phyloP scores from a whole-genome alignment of 176 grass and related monocot genomes.

The sorghum (Sorghum bicolor) region DNA sequence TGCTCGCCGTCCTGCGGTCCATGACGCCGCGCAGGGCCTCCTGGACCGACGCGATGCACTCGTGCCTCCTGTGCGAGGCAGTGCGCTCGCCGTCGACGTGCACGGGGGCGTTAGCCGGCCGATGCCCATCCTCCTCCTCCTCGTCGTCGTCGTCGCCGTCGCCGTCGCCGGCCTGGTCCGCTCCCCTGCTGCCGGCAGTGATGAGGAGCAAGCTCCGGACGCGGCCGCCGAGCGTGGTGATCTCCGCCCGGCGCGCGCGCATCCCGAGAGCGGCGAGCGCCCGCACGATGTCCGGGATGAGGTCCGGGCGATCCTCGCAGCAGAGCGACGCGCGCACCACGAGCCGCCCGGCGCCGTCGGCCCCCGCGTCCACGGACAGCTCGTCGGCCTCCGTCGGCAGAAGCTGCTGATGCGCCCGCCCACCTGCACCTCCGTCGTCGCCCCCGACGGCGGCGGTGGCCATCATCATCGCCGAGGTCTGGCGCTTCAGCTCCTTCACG shows the following conservation, averaged over 20 bases:
- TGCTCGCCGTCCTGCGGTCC: constrained; percentile 52
- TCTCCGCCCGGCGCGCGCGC: constrained; percentile 71
- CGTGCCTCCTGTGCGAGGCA: constrained; percentile 47
- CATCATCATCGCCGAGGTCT: constrained; percentile 69
- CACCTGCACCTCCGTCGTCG: neutral
- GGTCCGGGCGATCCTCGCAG: constrained; percentile 89
- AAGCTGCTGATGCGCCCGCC: constrained; percentile 27
- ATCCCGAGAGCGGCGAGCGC: constrained; percentile 70
- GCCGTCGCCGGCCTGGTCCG: neutral
- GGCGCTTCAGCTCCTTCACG: constrained; percentile 95
- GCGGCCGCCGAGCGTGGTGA: constrained; percentile 84
- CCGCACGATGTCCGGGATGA: constrained; percentile 78
- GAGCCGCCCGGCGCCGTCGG: constrained; percentile 51
- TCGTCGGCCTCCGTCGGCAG: constrained; percentile 93
- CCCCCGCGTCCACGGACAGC: constrained; percentile 63
- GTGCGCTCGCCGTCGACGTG: constrained; percentile 1
- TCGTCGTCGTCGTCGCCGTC: neutral
- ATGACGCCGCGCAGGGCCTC: constrained; percentile 79
- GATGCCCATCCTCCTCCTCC: neutral
- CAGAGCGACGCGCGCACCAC: constrained; percentile 79
- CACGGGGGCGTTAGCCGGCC: neutral
- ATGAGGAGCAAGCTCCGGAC: constrained; percentile 92
- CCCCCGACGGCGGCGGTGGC: neutral
- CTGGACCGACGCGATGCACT: constrained; percentile 73
- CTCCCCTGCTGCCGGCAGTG: constrained; percentile 28